Evolutionary conservation across 75 land plant species (phyloP).

Genomic region (Selaginella tamariscina): DNA sequence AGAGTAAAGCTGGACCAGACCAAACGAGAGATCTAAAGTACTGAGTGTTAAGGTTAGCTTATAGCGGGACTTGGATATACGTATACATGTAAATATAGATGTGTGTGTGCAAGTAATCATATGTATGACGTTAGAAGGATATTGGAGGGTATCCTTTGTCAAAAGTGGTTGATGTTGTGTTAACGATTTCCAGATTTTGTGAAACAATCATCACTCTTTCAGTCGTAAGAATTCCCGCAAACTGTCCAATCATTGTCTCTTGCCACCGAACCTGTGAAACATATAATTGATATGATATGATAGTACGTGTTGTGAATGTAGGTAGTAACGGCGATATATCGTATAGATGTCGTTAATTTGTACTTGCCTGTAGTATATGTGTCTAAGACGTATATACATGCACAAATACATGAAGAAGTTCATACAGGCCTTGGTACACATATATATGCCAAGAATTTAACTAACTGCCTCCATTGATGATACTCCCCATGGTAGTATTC

Average conservation of each 20-base stretch:
- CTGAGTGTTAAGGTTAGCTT: constrained; percentile 35
- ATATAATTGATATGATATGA: background rate
- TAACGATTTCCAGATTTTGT: constrained; percentile 60
- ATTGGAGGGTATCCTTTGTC: constrained; percentile 95
- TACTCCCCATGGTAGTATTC: no score
- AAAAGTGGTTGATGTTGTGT: constrained; percentile 53
- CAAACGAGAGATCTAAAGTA: constrained; percentile 88
- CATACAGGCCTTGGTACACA: no score
- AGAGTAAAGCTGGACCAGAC: constrained; percentile 94
- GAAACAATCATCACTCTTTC: constrained; percentile 77
- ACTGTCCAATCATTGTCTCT: constrained; percentile 75
- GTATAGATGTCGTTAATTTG: no score
- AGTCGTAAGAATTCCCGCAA: constrained; percentile 89
- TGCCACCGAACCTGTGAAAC: constrained; percentile 80
- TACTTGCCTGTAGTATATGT: no score
- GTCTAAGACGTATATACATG: no score
- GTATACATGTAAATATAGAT: background rate
- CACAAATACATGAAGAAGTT: no score
- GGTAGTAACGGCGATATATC: no score
- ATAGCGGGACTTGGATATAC: background rate
- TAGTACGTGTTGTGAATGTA: background rate
- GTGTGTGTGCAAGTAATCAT: no score
- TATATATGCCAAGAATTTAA: no score
- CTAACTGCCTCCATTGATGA: no score
- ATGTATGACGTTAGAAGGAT: constrained; percentile 42